These are phyloP conservation scores for Pneumocystis wakefieldiae DNA, from an alignment of 1,139 yeast species.

Conservation along the genomic window DNA sequence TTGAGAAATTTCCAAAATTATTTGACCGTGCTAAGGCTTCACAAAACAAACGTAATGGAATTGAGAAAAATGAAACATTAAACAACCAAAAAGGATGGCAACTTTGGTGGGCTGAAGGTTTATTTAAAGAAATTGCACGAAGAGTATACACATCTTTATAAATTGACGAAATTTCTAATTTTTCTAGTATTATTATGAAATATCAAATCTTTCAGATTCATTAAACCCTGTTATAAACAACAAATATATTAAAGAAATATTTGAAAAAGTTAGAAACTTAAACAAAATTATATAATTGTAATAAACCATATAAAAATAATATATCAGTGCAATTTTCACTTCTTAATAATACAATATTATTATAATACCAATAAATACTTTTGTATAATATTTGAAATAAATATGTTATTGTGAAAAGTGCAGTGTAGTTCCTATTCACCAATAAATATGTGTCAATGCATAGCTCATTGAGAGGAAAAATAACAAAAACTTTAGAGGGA, in stretches of 20 bases:
- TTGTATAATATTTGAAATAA: too few species aligned
- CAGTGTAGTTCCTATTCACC: too few species aligned
- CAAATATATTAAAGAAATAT: background rate
- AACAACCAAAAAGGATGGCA: background rate
- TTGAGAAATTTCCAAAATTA: constrained; percentile 2
- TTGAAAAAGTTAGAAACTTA: background rate
- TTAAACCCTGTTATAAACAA: background rate
- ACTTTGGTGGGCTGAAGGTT: background rate
- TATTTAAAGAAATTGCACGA: background rate
- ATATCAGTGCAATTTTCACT: background rate
- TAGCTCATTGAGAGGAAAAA: background rate
- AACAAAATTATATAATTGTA: background rate
- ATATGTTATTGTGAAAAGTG: too few species aligned
- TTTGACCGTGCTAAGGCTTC: background rate
- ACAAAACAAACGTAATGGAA: background rate
- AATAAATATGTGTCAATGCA: background rate
- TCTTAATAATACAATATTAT: background rate
- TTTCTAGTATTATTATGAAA: background rate
- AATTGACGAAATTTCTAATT: background rate
- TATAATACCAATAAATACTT: background rate
- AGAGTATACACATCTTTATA: background rate
- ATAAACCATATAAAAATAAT: background rate
- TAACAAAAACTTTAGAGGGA: background rate
- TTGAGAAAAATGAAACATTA: background rate
- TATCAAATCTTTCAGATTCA: background rate